Conservation (phyloP, 176 grass and related monocot species). For the Aegilops umbellulata region DNA sequence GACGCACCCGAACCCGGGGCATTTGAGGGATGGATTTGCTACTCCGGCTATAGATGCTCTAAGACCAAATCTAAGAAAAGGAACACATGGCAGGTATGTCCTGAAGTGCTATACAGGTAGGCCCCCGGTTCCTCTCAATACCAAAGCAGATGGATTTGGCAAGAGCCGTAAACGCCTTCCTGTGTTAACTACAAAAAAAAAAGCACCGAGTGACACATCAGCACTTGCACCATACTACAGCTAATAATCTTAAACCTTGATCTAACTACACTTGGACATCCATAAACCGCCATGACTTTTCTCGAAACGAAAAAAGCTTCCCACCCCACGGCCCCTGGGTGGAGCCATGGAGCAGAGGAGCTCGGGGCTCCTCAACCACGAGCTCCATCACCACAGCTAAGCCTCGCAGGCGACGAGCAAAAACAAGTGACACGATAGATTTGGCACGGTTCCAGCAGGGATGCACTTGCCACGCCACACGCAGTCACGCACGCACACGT, state of each 20-base stretch:
- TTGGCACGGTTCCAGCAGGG: no score
- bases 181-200: neutral
- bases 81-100: neutral
- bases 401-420: neutral
- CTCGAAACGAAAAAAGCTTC: neutral
- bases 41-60: no score
- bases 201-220: neutral
- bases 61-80: neutral
- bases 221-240: neutral
- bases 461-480: neutral
- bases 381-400: neutral
- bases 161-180: neutral
- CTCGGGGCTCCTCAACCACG: neutral
- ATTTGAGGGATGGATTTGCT: no score
- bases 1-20: no score
- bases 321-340: neutral
- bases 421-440: neutral
- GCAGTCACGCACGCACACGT: no score
- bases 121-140: no score
- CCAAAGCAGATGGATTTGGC: neutral
- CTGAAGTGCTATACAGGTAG: neutral
- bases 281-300: neutral
- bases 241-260: neutral
- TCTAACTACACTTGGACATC: neutral
- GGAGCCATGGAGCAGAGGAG: neutral